Evolutionary conservation across 371 early-diverging fungal genomes (phyloP).

Genomic region (Mortierella sp.): DNA sequence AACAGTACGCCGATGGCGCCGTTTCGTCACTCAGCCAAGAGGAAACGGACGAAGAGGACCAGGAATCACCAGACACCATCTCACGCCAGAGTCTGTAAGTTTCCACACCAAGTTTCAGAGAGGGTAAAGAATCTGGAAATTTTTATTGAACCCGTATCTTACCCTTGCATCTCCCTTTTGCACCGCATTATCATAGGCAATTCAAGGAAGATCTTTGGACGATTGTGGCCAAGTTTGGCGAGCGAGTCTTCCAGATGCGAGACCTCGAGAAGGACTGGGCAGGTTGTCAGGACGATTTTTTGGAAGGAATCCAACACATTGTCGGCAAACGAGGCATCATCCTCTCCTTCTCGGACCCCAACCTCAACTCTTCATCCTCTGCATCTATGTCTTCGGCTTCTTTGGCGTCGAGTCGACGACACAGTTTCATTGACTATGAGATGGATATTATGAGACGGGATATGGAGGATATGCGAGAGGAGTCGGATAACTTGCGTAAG

Average conservation of each 20-base stretch:
- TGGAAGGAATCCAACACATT: slow-evolving; percentile 64
- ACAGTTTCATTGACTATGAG: slow-evolving; percentile 54
- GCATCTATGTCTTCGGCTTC: slow-evolving; percentile 44
- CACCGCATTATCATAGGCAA: slow-evolving; percentile 27
- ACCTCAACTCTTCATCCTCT: slow-evolving; percentile 23
- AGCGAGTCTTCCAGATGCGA: slow-evolving; percentile 47
- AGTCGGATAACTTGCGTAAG: slow-evolving; percentile 27
- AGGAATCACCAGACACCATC: slow-evolving; percentile 21
- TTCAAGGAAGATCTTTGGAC: slow-evolving; percentile 60
- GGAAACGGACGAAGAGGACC: slow-evolving; percentile 32
- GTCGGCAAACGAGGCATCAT: slow-evolving; percentile 64
- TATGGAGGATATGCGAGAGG: slow-evolving; percentile 48
- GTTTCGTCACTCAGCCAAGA: slow-evolving; percentile 27
- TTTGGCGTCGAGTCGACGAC: slow-evolving; percentile 43
- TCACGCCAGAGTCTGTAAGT: slow-evolving; percentile 42
- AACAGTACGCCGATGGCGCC: slow-evolving; percentile 49
- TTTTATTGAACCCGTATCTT: not conserved
- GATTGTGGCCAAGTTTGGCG: slow-evolving; percentile 60
- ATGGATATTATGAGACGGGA: slow-evolving; percentile 44
- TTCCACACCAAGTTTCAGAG: not conserved
- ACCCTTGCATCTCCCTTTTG: not conserved
- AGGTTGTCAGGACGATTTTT: slow-evolving; percentile 49
- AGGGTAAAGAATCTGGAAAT: not conserved
- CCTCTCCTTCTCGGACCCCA: slow-evolving; percentile 29
- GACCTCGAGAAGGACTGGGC: slow-evolving; percentile 56